Evolutionary conservation across 1,284 basidiomycete species (phyloP).

Genomic region (Fomitopsis palustris): DNA sequence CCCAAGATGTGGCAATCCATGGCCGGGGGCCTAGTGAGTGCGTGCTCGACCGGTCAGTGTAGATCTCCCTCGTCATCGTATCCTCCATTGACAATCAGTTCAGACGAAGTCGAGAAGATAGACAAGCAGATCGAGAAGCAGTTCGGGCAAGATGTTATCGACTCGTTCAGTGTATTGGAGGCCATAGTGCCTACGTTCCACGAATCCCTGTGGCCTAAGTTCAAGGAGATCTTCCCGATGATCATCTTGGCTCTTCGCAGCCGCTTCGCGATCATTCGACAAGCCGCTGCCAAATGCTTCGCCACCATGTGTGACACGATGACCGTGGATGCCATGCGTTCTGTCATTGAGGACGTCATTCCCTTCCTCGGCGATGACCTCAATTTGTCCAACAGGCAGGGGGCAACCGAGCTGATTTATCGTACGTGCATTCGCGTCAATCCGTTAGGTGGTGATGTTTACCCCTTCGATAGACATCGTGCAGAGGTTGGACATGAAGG

Average conservation of each 20-base stretch:
- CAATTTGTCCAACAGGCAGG: constrained; percentile 81
- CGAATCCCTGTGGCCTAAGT: constrained; percentile 62
- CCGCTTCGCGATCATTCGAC: constrained; percentile 85
- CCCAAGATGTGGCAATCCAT: constrained; percentile 96
- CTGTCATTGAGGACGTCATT: constrained; percentile 84
- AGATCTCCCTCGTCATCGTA: constrained; percentile 16
- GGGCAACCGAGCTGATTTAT: constrained; percentile 87
- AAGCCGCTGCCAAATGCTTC: constrained; percentile 84
- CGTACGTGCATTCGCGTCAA: constrained; percentile 51
- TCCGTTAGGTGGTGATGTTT: constrained; percentile 6
- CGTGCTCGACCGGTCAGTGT: constrained; percentile 58
- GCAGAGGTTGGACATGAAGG: constrained; percentile 89
- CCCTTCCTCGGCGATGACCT: constrained; percentile 83
- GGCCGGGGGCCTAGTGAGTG: constrained; percentile 71
- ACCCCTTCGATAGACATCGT: constrained; percentile 69
- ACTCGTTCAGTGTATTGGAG: constrained; percentile 88
- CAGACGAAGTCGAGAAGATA: constrained; percentile 52
- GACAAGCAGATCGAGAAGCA: constrained; percentile 66
- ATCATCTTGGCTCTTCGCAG: constrained; percentile 79
- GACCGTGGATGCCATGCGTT: constrained; percentile 83
- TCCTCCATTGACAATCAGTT: constrained; percentile 5
- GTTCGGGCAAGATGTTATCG: constrained; percentile 89
- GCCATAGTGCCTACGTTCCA: constrained; percentile 80
- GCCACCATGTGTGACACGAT: constrained; percentile 87
- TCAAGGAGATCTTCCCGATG: constrained; percentile 74